A percentile compares a stretch with the other conserved stretches of the same genome.
Conservation (phyloP, 306 rosid genomes). For the Inga oerstediana region DNA sequence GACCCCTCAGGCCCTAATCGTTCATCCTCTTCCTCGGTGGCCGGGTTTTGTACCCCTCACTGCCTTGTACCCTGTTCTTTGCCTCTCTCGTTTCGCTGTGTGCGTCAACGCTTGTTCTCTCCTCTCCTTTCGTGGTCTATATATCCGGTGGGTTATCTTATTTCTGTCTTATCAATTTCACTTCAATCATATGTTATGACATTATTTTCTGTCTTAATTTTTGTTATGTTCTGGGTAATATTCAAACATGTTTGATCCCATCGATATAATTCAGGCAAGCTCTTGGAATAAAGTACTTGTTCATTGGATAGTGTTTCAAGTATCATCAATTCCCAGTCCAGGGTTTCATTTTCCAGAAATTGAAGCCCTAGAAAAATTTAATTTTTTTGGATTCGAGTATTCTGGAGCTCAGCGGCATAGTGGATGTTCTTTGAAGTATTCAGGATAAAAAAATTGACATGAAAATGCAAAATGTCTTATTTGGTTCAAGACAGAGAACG, state of each 20-base stretch:
- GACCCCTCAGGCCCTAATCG: background rate
- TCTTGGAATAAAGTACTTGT: background rate
- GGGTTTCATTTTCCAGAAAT: slow-evolving; percentile 36
- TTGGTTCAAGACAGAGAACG: slow-evolving; percentile 29
- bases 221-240: background rate
- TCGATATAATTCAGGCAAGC: background rate
- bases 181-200: background rate
- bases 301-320: slow-evolving; percentile 22
- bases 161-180: background rate
- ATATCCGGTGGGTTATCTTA: background rate
- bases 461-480: slow-evolving; percentile 40
- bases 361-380: slow-evolving; percentile 41
- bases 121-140: background rate
- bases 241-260: background rate
- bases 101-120: background rate
- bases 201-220: background rate
- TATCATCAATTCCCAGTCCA: slow-evolving; percentile 3
- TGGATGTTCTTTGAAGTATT: background rate
- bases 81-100: background rate
- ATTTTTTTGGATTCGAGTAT: slow-evolving; percentile 10
- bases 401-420: slow-evolving; percentile 21
- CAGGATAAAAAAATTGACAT: slow-evolving; percentile 7
- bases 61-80: too few species aligned
- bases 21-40: background rate
- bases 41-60: background rate